A percentile compares a stretch with the other conserved stretches of the same genome.
phyloP scores from a whole-genome alignment of 139 green algal genomes.

The Chlamydomonas sp. region DNA sequence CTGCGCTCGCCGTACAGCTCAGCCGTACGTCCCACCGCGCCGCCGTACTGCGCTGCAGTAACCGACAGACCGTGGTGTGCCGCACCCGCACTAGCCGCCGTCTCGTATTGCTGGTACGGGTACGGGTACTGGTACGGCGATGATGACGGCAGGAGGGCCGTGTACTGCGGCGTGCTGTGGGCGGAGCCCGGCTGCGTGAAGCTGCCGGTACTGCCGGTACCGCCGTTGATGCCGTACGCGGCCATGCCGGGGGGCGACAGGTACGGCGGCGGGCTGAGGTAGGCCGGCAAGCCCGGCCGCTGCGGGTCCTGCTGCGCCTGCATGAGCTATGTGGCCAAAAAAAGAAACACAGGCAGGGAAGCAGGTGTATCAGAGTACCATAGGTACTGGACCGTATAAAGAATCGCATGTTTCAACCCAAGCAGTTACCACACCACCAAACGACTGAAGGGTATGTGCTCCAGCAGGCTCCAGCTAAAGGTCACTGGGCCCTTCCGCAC shows the following conservation, averaged over 20 bases:
- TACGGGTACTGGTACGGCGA: too few relatives aligned
- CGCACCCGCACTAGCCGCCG: not conserved
- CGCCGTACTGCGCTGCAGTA: not conserved
- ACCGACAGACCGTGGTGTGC: too few relatives aligned
- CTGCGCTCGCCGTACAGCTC: constrained; percentile 34
- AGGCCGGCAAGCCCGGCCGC: not conserved
- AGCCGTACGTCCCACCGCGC: not conserved
- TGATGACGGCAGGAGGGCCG: too few relatives aligned
- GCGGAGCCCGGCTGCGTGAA: too few relatives aligned
- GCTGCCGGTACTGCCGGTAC: not conserved
- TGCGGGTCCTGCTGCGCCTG: not conserved
- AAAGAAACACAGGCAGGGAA: not conserved
- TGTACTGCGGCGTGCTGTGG: too few relatives aligned
- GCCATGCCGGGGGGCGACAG: not conserved
- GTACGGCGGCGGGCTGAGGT: constrained; percentile 14
- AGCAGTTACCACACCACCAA: not conserved
- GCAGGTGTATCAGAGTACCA: not conserved
- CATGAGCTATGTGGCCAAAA: not conserved
- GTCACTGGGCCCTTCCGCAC: not conserved
- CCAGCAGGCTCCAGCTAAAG: too few relatives aligned
- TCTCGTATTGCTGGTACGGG: not conserved
- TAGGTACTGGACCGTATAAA: too few relatives aligned
- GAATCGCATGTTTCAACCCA: not conserved
- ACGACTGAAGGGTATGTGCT: not conserved
- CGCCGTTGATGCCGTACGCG: not conserved